phyloP scores from a whole-genome alignment of 2,329 filamentous ascomycete species.

The Hymenoscyphus occultus region DNA sequence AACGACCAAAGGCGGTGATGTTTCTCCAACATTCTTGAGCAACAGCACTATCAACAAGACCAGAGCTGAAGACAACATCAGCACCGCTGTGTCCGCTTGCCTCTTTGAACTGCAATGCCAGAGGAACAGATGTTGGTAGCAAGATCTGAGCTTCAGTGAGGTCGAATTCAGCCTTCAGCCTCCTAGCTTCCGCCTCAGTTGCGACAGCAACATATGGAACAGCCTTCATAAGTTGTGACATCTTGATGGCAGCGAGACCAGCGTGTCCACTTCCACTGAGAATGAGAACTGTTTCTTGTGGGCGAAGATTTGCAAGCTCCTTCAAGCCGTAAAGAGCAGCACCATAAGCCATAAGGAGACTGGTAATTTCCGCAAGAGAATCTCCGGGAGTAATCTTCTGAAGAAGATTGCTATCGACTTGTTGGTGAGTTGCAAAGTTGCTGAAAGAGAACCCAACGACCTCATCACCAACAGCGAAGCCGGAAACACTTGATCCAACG shows the following conservation, averaged over 20 bases:
- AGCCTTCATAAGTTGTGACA: constrained; percentile 23
- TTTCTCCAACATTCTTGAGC: constrained; percentile 33
- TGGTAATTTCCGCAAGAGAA: too few relatives aligned
- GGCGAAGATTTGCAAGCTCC: constrained; percentile 22
- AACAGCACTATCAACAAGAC: constrained; percentile 24
- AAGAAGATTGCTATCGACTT: background rate
- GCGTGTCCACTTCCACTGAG: constrained; percentile 18
- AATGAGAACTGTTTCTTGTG: constrained; percentile 17
- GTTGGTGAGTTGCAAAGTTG: constrained; percentile 1
- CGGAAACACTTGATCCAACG: constrained; percentile 6
- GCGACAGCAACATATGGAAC: constrained; percentile 22
- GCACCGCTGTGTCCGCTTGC: constrained; percentile 26
- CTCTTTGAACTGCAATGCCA: constrained; percentile 3
- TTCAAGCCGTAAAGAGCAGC: constrained; percentile 27
- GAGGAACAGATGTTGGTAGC: too few relatives aligned
- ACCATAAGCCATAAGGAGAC: constrained; percentile 5
- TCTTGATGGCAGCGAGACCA: constrained; percentile 27
- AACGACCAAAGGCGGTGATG: constrained; percentile 37
- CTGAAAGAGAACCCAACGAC: constrained; percentile 3
- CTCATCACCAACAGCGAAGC: constrained; percentile 3
- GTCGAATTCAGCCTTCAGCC: too few relatives aligned
- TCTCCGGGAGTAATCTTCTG: background rate
- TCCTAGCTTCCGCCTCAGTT: constrained; percentile 14
- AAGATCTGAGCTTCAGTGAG: too few relatives aligned
- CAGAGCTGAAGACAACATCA: constrained; percentile 29